Evolutionary conservation across 495 filamentous ascomycete species (phyloP).

Genomic region (Podospora pseudopauciseta): DNA sequence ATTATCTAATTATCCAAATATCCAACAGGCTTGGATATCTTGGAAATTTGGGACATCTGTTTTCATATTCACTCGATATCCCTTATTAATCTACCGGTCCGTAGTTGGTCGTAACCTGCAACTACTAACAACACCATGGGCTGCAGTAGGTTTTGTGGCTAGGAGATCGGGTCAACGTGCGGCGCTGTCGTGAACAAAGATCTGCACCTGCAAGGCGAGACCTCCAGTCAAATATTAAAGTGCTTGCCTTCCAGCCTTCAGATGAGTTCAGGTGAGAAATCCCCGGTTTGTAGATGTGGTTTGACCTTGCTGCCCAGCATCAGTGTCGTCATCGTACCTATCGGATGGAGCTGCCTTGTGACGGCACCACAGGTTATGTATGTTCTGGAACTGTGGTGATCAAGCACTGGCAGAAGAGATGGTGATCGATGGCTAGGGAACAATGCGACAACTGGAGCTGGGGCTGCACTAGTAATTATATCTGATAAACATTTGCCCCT

Average conservation of each 20-base stretch:
- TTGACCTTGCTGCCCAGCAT: neutral
- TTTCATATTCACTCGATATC: neutral
- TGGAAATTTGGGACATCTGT: neutral
- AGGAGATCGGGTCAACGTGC: constrained; percentile 3
- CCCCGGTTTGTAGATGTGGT: neutral
- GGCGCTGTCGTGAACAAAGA: neutral
- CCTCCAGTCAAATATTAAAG: neutral
- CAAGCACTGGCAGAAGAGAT: neutral
- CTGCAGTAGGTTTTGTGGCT: neutral
- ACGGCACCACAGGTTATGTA: neutral
- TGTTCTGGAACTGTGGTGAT: neutral
- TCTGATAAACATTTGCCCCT: neutral
- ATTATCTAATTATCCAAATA: no score
- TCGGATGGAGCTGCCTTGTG: neutral
- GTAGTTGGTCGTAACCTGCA: neutral
- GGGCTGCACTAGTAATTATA: neutral
- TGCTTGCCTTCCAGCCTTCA: neutral
- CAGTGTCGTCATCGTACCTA: constrained; percentile 2
- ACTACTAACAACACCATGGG: neutral
- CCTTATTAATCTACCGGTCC: neutral
- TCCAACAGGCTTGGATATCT: no score
- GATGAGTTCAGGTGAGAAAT: neutral
- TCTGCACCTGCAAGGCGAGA: constrained; percentile 3
- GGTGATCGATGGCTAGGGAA: neutral
- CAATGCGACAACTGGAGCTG: neutral